phyloP scores from a whole-genome alignment of 1,284 basidiomycete species.

The Fomitopsis schrenkii region DNA sequence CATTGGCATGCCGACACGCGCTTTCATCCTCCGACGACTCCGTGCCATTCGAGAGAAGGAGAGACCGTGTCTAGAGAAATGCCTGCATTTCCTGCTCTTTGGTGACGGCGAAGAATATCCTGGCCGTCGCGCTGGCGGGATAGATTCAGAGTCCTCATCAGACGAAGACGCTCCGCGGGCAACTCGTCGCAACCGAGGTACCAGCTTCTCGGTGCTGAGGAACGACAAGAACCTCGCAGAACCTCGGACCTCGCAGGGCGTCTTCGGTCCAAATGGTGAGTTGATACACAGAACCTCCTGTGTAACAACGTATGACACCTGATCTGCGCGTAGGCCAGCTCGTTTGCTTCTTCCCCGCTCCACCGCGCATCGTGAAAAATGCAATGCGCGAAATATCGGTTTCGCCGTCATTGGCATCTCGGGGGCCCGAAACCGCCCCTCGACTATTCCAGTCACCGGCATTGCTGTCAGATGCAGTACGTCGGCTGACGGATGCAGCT shows the following conservation, averaged over 20 bases:
- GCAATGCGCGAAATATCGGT: constrained; percentile 45
- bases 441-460: constrained; percentile 59
- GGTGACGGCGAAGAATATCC: constrained; percentile 42
- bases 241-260: constrained; percentile 76
- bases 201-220: constrained; percentile 49
- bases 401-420: constrained; percentile 38
- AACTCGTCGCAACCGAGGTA: constrained; percentile 40
- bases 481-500: constrained; percentile 54
- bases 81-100: constrained; percentile 77
- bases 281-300: background rate
- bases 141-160: constrained; percentile 54
- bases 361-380: constrained; percentile 64
- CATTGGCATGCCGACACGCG: constrained; percentile 71
- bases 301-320: background rate
- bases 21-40: constrained; percentile 73
- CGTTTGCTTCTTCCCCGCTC: constrained; percentile 80
- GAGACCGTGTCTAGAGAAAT: constrained; percentile 78
- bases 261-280: constrained; percentile 83
- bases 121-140: constrained; percentile 32
- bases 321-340: constrained; percentile 59
- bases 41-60: constrained; percentile 66
- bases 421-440: constrained; percentile 28
- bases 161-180: constrained; percentile 32
- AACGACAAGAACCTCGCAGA: constrained; percentile 75
- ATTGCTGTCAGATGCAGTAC: constrained; percentile 64